phyloP scores from a whole-genome alignment of 2,329 filamentous ascomycete species.

The Microcyclosporella mali region DNA sequence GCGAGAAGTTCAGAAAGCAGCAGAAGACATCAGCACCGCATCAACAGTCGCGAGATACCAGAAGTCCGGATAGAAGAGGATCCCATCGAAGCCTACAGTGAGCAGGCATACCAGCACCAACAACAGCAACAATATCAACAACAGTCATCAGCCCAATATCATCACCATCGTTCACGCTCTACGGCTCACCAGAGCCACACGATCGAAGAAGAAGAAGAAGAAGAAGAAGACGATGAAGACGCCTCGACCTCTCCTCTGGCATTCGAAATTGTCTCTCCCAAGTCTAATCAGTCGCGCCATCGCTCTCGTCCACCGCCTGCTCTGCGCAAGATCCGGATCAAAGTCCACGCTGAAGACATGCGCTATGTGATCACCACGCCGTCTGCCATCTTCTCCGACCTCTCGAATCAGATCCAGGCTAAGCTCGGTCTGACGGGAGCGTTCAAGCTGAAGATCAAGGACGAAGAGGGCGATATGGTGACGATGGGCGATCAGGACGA shows the following conservation, averaged over 20 bases:
- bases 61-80: conserved; percentile 55
- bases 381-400: conserved; percentile 66
- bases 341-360: conserved; percentile 85
- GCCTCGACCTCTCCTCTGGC: conserved; percentile 39
- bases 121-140: conserved; percentile 18
- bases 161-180: conserved; percentile 25
- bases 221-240: conserved; percentile 60
- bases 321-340: conserved; percentile 73
- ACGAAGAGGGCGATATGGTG: conserved; percentile 92
- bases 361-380: conserved; percentile 83
- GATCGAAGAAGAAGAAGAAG: conserved; percentile 73
- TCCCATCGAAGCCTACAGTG: conserved; percentile 33
- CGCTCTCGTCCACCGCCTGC: conserved; percentile 52
- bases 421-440: conserved; percentile 72
- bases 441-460: conserved; percentile 84
- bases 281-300: conserved; percentile 33
- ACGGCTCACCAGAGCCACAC: conserved; percentile 53
- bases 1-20: conserved; percentile 8
- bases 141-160: conserved; percentile 33
- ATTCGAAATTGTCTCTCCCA: conserved; percentile 53
- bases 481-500: conserved; percentile 97
- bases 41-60: conserved; percentile 46
- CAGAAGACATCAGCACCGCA: not conserved
- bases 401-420: conserved; percentile 71
- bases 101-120: conserved; percentile 15